Conservation (phyloP, 2,329 filamentous ascomycete species). For the Triangularia setosa region DNA sequence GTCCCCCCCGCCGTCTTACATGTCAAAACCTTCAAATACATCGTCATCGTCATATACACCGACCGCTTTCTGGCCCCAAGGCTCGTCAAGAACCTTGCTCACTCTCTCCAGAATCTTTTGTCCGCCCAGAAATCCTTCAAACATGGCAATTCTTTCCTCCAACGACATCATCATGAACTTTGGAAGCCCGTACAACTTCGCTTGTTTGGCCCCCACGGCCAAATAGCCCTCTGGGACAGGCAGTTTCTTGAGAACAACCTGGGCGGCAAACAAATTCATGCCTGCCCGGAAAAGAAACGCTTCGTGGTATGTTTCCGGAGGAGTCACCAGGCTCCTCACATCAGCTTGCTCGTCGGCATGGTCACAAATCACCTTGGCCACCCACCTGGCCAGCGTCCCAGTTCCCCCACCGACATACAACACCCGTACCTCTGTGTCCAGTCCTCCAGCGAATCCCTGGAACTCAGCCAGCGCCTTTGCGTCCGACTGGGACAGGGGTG, state of each 20-base stretch:
- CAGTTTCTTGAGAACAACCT: constrained; percentile 53
- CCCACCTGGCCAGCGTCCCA: constrained; percentile 51
- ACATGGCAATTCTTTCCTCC: constrained; percentile 45
- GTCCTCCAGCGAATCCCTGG: constrained; percentile 42
- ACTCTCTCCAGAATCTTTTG: constrained; percentile 49
- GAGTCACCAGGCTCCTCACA: constrained; percentile 35
- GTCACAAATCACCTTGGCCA: constrained; percentile 48
- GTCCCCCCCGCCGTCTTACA: not conserved
- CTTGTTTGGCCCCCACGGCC: constrained; percentile 12
- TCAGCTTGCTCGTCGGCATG: constrained; percentile 32
- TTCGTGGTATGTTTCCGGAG: constrained; percentile 65
- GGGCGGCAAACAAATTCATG: constrained; percentile 69
- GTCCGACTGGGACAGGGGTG: constrained; percentile 39
- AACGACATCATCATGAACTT: constrained; percentile 55
- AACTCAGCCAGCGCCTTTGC: constrained; percentile 46
- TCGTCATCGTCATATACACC: constrained; percentile 22
- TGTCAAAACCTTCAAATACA: not conserved
- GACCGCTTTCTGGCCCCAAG: constrained; percentile 35
- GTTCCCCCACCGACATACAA: constrained; percentile 49
- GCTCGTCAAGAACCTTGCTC: constrained; percentile 47
- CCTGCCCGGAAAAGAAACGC: constrained; percentile 61
- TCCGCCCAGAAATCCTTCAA: constrained; percentile 53
- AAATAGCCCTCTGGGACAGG: constrained; percentile 32
- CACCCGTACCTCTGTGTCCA: constrained; percentile 38
- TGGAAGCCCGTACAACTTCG: constrained; percentile 40